Evolutionary conservation across 2,329 filamentous ascomycete genomes (phyloP), one percentile per base, ranked within the genome.

Genomic region (Exophiala dermatitidis): DNA sequence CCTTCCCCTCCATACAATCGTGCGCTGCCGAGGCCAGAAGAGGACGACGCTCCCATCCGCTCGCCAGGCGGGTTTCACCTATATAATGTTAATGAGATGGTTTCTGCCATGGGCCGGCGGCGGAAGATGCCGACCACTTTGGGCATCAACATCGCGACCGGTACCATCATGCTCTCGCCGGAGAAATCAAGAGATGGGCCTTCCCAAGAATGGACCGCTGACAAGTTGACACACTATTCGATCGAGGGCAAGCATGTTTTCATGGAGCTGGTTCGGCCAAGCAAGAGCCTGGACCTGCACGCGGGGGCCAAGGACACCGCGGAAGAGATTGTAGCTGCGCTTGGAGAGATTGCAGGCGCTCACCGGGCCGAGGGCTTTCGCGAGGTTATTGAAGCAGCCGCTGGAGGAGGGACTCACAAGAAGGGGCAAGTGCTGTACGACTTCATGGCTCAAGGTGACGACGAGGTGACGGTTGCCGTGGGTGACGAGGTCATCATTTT

Each of bases 71-170:
- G 88, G 1, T 97, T 90, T 66, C 90, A 94, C 66, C 77, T 97
- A 69, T 97, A 96, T 72, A 96, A 95, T 64, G 90, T 97, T 64
- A 95, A 90, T 67, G 91, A 97, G 71, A 95, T 95, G 86, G 82
- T 95, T 3, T 91, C 90, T n/a, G 83, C 93, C 42, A 90, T 95
- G 82, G 91, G 91, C 52, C 95, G 95, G 74, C 86, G 88, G 65
- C 95, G 95, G 76, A 97, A 97, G 74, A 93, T 96, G 88, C 90
- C 91, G 1, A 95, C 90, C n/a, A 95, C 88, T 0, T 71, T 97
- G 36, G 91, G 91, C n/a, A 85, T 97, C 65, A 96, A 97, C 67
- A 77, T 93, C 52, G 84, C 85, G 45, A 94, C 88, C 10, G 90
- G 90, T 37, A 81, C 85, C 32, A 94, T 98, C 62, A 83, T 95